phyloP scores from a whole-genome alignment of 345 rosid species.

The Lepidium sativum region DNA sequence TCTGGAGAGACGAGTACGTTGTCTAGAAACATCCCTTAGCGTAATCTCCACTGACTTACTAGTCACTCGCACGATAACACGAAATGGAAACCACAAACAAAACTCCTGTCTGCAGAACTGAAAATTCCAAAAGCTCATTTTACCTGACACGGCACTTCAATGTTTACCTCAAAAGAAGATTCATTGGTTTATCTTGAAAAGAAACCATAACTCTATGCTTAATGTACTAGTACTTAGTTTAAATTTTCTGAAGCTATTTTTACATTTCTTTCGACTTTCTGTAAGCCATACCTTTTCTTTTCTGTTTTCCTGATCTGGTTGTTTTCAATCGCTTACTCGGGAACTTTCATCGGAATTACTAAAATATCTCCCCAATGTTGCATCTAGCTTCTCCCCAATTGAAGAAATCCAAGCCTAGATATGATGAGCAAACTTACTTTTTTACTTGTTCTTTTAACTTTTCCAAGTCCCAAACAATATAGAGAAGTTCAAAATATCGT shows the following conservation, averaged over 20 bases:
- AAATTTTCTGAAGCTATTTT: not conserved
- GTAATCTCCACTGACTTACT: conserved; percentile 70
- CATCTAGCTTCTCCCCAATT: conserved; percentile 78
- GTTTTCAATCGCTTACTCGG: not conserved
- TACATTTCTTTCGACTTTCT: conserved; percentile 2
- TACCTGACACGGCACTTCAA: not conserved
- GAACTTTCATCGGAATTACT: not conserved
- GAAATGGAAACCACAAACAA: conserved; percentile 12
- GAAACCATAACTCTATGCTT: not conserved
- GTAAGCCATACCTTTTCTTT: not conserved
- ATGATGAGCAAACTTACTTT: not conserved
- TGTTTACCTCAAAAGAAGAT: not conserved
- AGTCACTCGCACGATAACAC: conserved; percentile 21
- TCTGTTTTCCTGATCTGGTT: not conserved
- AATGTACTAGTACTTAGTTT: not conserved
- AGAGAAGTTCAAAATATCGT: not conserved
- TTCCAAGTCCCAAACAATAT: not conserved
- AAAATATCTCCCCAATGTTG: conserved; percentile 44
- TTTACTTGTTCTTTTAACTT: not conserved
- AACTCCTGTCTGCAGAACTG: conserved; percentile 11
- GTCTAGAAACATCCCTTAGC: conserved; percentile 81
- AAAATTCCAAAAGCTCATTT: not conserved
- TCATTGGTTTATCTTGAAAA: not conserved
- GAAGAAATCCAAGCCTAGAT: conserved; percentile 79
- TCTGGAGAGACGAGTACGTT: conserved; percentile 73